Evolutionary conservation across 805 yeast species (phyloP), one percentile per base, ranked within the genome.

Genomic region (Nakazawaea ernobii): DNA sequence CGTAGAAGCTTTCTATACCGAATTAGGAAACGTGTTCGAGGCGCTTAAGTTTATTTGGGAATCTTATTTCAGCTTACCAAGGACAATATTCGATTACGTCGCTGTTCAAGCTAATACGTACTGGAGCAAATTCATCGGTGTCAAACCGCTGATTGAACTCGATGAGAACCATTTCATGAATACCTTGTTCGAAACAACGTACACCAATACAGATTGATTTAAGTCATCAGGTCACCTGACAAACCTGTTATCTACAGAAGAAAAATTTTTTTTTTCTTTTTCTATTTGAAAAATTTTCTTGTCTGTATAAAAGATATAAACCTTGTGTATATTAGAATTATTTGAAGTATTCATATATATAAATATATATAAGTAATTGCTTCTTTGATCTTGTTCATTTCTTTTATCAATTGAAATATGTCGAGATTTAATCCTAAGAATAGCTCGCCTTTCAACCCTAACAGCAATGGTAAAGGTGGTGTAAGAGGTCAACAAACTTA

Each of bases 111-210:
- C 77, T 33, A 75, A 74, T 49, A 67, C 71, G 35, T 72, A 77
- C 61, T 92, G 97, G 97, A 82, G 84, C 58, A 61, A 61, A 33
- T 86, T 88, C 59, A 73, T 88, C 48, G 96, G 95, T n/a, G 74
- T 73, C 38, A 67, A 40, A 26, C 27, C 15, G 62, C 53, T 65
- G 11, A 8, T 39, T 13, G 32, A 38, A 7, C 6, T 39, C 28
- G 43, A 45, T 17, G 40, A 32, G 11, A 17, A 45, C 11, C 33
- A 43, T 5, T 36, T 40, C 24, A n/a, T 35, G n/a, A 40, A 45
- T n/a, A 45, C 48, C 13, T 39, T 45, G 38, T 45, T 45, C 24
- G 48, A 45, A 13, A 39, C 17, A 26, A 29, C 41, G 6, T 32
- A 28, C 24, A 20, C 24, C 24, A 20, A 20, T 5, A 36, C 46